These are phyloP conservation scores for Eimeria zaria DNA, from an alignment of 169 alveolate species.

Conservation along the genomic window DNA sequence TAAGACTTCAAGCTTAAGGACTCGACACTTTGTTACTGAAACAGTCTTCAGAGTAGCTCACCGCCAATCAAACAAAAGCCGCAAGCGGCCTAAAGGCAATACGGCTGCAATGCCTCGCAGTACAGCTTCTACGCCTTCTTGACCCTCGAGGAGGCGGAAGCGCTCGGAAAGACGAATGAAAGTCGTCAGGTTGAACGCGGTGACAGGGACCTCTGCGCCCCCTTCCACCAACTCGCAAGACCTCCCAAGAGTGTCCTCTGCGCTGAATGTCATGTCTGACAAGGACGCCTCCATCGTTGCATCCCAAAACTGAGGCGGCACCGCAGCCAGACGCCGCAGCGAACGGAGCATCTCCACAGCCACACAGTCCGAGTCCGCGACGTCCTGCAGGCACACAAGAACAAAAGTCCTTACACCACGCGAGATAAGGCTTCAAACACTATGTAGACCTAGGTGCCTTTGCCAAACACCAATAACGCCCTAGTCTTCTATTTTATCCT, in stretches of 20 bases:
- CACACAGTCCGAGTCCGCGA: slow-evolving; percentile 92
- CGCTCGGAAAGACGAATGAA: slow-evolving; percentile 92
- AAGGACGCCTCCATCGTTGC: slow-evolving; percentile 85
- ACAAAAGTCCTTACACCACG: not conserved
- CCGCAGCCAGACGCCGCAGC: slow-evolving; percentile 87
- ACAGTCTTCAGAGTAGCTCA: not conserved
- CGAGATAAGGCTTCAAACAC: no score
- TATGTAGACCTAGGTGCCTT: no score
- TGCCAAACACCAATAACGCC: no score
- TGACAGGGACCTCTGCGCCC: slow-evolving; percentile 91
- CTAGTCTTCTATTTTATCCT: not conserved
- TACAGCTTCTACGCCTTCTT: slow-evolving; percentile 89
- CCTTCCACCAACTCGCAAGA: slow-evolving; percentile 88
- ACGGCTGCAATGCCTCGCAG: slow-evolving; percentile 94
- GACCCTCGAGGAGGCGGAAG: slow-evolving; percentile 93
- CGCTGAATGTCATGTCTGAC: slow-evolving; percentile 89
- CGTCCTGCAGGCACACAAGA: slow-evolving; percentile 83
- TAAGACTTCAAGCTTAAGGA: not conserved
- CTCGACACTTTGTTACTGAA: not conserved
- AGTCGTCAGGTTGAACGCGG: slow-evolving; percentile 89
- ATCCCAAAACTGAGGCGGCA: slow-evolving; percentile 79
- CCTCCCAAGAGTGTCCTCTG: slow-evolving; percentile 89
- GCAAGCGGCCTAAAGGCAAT: slow-evolving; percentile 94
- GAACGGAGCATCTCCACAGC: slow-evolving; percentile 93
- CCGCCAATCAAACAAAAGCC: slow-evolving; percentile 92